Base-by-base conservation (phyloP, 1,139 yeast species). In the Saccharomyces hybrid region DNA sequence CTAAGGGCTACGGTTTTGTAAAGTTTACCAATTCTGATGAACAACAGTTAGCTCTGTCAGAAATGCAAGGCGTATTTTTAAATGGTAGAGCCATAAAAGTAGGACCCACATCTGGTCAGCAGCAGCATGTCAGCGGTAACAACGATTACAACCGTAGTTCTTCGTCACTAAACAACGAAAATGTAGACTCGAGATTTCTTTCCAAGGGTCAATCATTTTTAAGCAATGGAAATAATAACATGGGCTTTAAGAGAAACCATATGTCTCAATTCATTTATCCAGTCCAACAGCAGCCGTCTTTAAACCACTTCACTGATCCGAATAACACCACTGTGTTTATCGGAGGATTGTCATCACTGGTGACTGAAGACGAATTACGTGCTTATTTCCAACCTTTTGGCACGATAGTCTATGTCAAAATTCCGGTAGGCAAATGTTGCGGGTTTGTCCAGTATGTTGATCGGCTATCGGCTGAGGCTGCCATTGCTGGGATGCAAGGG, bases 1-100 rank as follows among this genome's bases (percentile, higher is more conserved):
- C 87, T 7, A 78, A 88, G 64, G 86, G 91, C 57, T 85, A 84
- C 69, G 93, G 93, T 1, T 85, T 85, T 73, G 88, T 85, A 34
- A 76, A 87, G 59, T 85, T 85, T 62, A 74, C 82, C 20, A 81
- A 79, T 60, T 86, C 81, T 56, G 76, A 70, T 50, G 90, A 84
- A 60, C 80, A 87, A 61, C 81, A 80, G 57, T 72, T 83, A 50
- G 87, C 91, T 0, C 70, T 85, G 56, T 67, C 75, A 29, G 89
- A 84, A 64, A 84, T 85, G 89, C 84, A 84, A 66, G 90, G 91
- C 5, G 83, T 78, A 38, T 79, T 85, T 77, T 78, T 86, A 66
- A 85, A 87, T 38, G 91, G 91, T 8, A 73, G 91, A 61, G 87
- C 89, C 3, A 76, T 85, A 50, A 73, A 91, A 61, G 88, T 85